phyloP scores from a whole-genome alignment of 768 basidiomycete species.

The Chalciporus chontae region DNA sequence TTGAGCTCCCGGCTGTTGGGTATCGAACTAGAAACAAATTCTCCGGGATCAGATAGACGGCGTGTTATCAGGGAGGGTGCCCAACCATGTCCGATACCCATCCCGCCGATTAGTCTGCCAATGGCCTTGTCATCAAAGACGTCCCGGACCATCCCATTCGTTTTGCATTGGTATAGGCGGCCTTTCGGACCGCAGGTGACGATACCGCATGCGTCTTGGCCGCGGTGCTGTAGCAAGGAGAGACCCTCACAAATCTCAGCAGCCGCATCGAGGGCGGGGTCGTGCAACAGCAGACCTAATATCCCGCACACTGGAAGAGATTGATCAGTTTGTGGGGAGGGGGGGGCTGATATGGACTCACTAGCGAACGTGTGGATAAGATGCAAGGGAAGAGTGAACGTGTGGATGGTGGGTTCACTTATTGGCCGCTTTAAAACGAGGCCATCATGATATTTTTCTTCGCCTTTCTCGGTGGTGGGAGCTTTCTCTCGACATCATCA shows the following conservation, averaged over 20 bases:
- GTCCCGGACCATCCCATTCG: conserved; percentile 98
- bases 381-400: conserved; percentile 1
- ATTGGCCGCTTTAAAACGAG: conserved; percentile 4
- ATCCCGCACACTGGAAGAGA: conserved; percentile 78
- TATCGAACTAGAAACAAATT: conserved; percentile 68
- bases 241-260: conserved; percentile 91
- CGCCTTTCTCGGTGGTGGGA: conserved; percentile 1
- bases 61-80: not conserved
- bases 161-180: conserved; percentile 96
- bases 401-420: conserved; percentile 5
- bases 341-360: conserved; percentile 19
- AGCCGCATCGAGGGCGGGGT: conserved; percentile 70
- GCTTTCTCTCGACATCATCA: not conserved
- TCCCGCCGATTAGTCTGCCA: conserved; percentile 78
- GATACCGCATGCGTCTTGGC: conserved; percentile 97
- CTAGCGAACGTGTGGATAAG: conserved; percentile 18
- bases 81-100: conserved; percentile 97
- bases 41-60: conserved; percentile 11
- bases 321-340: conserved; percentile 5
- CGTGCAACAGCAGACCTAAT: conserved; percentile 81
- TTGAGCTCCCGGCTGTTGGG: conserved; percentile 96
- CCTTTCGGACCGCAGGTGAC: conserved; percentile 95
- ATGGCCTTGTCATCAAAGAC: conserved; percentile 84
- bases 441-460: not conserved
- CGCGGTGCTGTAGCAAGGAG: conserved; percentile 93